phyloP scores from a whole-genome alignment of 805 yeast species.

The Lipomyces anomalus region DNA sequence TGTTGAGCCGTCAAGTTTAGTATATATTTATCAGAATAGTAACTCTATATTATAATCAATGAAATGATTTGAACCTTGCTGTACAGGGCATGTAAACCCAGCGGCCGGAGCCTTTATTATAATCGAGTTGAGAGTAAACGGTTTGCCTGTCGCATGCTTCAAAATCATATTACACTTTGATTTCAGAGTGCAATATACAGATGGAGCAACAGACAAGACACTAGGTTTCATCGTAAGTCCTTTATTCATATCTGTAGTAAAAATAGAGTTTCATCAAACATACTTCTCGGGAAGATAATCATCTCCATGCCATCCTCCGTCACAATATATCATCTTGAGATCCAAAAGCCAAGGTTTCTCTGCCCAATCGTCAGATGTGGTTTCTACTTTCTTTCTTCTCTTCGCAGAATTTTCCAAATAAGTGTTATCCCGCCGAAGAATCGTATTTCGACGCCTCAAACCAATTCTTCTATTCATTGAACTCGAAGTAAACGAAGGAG shows the following conservation, averaged over 20 bases:
- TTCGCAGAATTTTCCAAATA: slow-evolving; percentile 13
- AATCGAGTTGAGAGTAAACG: slow-evolving; percentile 20
- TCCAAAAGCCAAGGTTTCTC: slow-evolving; percentile 10
- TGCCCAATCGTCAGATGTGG: slow-evolving; percentile 2
- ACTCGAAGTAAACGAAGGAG: background rate
- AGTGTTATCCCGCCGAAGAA: slow-evolving; percentile 13
- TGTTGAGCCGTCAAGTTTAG: too few relatives aligned
- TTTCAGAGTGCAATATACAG: slow-evolving; percentile 21
- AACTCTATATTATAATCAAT: too few relatives aligned
- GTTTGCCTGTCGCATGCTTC: slow-evolving; percentile 12
- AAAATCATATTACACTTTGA: slow-evolving; percentile 21
- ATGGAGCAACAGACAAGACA: slow-evolving; percentile 5
- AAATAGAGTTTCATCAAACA: slow-evolving; percentile 7
- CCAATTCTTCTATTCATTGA: slow-evolving; percentile 3
- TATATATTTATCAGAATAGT: too few relatives aligned
- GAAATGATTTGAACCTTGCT: slow-evolving; percentile 9
- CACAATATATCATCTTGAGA: slow-evolving; percentile 17
- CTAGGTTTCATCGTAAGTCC: slow-evolving; percentile 4
- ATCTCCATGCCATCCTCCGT: slow-evolving; percentile 24
- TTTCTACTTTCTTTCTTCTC: slow-evolving; percentile 11
- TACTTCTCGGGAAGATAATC: slow-evolving; percentile 18
- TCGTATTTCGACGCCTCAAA: slow-evolving; percentile 11
- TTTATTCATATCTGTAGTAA: slow-evolving; percentile 3
- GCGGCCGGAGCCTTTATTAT: slow-evolving; percentile 21
- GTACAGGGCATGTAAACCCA: slow-evolving; percentile 23